Base-by-base conservation (phyloP, 2,329 filamentous ascomycete species). In the Neofusicoccum parvum region DNA sequence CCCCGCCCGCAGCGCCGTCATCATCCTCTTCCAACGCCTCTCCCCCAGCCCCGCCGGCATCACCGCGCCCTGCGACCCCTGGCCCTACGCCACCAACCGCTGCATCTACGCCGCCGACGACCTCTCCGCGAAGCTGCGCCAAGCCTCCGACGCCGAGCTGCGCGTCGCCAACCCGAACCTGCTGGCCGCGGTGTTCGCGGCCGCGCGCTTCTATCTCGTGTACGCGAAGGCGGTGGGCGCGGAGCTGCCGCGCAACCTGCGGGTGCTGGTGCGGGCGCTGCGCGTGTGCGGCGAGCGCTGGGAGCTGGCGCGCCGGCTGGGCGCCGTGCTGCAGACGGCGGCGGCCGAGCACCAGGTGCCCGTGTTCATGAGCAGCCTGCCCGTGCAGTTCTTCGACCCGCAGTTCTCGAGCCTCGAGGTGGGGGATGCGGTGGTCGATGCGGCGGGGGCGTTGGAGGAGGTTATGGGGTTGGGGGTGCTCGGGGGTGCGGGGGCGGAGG, bases 61-160 rank as follows among this genome's bases (percentile, higher is more conserved):
- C 4, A 69, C 71, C 10, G 65, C 69, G 37, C 65, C 66, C 3
- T 69, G 69, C 53, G 70, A 72, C 9, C 69, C 70, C 11, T 74
- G 72, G 72, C 67, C 70, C 23, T 70, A 72, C 53, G 72, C 72
- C 10, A 70, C 70, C n/a, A 71, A 70, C 23, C 69, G 72, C 11
- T 74, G 70, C 64, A 49, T 73, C 3, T 69, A 74, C 50, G 72
- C 72, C 6, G 70, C 69, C 60, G 70, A 73, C 41, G 68, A 69
- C 54, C 72, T 73, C 27, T 69, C 69, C 5, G 70, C 67, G 49
- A 66, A 67, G 3, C 63, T 74, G n/a, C 67, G 69, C 11, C 62
- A 65, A 3, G 68, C 71, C 54, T 39, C 62, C 12, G 71, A 73
- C 41, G 62, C 56, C 17, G 59, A 73, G 32, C 66, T 74, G 4